These are phyloP conservation scores for Tilletiaria anomala DNA, from an alignment of 1,284 basidiomycete genomes.

Conservation along the genomic window DNA sequence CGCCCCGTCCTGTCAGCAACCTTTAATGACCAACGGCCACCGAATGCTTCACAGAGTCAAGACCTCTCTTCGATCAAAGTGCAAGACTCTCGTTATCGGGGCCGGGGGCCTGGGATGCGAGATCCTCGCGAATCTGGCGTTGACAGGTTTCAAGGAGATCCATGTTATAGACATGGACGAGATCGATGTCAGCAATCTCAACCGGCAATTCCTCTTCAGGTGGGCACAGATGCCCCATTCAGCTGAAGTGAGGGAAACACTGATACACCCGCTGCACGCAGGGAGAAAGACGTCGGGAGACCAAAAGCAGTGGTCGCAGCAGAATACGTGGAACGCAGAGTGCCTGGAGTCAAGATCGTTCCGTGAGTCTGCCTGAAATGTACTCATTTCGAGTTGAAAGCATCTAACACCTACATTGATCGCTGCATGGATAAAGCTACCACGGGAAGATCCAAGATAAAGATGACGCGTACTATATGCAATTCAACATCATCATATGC, in stretches of 20 bases:
- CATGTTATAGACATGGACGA: slow-evolving; percentile 99
- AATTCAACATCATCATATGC: slow-evolving; percentile 92
- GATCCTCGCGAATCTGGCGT: slow-evolving; percentile 32
- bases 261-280: too few species aligned
- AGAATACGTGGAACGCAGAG: slow-evolving; percentile 67
- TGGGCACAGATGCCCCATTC: too few species aligned
- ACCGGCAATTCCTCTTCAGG: slow-evolving; percentile 96
- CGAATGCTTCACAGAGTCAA: slow-evolving; percentile 49
- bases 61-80: slow-evolving; percentile 63
- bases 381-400: too few species aligned
- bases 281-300: slow-evolving; percentile 77
- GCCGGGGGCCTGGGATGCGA: slow-evolving; percentile 37
- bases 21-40: neutral
- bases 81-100: slow-evolving; percentile 87
- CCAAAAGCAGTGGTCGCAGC: slow-evolving; percentile 88
- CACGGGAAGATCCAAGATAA: slow-evolving; percentile 98
- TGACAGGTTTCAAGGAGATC: slow-evolving; percentile 85
- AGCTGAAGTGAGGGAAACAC: too few species aligned
- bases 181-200: slow-evolving; percentile 96
- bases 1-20: neutral
- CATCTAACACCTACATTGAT: neutral
- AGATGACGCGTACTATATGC: slow-evolving; percentile 84
- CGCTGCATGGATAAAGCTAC: slow-evolving; percentile 48
- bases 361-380: slow-evolving; percentile 61
- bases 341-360: slow-evolving; percentile 82